Conservation (phyloP, 2,329 filamentous ascomycete genomes). For the Cercospora canescens region DNA sequence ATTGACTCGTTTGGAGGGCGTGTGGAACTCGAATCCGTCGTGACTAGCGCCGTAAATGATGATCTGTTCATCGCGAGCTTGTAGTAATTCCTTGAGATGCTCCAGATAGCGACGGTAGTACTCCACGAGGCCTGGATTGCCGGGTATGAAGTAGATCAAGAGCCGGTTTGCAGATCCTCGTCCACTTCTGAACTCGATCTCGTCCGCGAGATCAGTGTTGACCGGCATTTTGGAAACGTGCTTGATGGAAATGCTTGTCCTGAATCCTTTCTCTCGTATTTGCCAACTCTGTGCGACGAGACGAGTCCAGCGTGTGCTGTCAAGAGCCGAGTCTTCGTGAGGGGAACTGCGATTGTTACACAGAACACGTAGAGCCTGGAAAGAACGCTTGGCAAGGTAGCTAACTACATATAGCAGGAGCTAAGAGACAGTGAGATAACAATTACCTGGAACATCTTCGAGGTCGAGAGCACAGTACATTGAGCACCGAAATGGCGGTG, state of each 20-base stretch:
- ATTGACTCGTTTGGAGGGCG: background rate
- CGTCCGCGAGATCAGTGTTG: constrained; percentile 3
- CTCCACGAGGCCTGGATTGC: constrained; percentile 73
- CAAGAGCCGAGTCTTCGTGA: background rate
- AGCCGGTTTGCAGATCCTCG: constrained; percentile 5
- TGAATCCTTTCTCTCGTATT: background rate
- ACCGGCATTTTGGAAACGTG: background rate
- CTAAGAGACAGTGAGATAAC: background rate
- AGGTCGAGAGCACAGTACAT: background rate
- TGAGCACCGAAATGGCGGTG: background rate
- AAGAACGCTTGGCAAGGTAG: background rate
- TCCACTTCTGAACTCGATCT: background rate
- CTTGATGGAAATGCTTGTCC: background rate
- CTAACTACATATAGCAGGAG: background rate
- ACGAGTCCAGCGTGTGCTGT: background rate
- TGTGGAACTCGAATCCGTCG: constrained; percentile 43
- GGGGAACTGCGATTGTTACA: background rate
- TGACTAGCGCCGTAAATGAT: constrained; percentile 43
- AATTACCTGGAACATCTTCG: background rate
- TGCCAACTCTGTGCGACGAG: background rate
- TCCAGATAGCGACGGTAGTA: constrained; percentile 71
- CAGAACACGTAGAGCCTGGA: background rate
- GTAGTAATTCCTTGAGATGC: constrained; percentile 47
- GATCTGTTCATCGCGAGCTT: constrained; percentile 31
- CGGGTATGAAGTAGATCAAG: constrained; percentile 72